These are phyloP conservation scores for Fusarium napiforme DNA, from an alignment of 2,329 filamentous ascomycete species.

Conservation along the genomic window DNA sequence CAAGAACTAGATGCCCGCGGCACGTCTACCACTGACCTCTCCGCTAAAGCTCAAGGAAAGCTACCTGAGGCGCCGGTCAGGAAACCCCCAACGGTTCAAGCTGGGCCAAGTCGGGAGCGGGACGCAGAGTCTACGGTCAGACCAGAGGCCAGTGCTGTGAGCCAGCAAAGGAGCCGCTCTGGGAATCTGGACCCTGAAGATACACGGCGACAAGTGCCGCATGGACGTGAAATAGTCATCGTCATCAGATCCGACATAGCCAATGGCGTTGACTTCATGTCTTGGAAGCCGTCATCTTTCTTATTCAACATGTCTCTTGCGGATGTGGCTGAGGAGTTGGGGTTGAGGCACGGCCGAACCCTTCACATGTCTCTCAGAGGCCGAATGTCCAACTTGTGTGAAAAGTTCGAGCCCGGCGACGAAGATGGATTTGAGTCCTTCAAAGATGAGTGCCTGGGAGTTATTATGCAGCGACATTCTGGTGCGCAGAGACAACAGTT, in stretches of 20 bases:
- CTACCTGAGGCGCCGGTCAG: background rate
- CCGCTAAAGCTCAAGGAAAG: background rate
- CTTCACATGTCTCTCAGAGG: background rate
- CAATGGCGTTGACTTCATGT: background rate
- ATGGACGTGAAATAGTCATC: background rate
- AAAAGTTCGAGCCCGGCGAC: background rate
- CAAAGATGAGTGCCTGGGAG: background rate
- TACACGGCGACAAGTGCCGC: background rate
- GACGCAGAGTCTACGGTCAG: background rate
- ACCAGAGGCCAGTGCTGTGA: background rate
- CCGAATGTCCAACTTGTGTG: background rate
- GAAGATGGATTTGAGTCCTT: background rate
- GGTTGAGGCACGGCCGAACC: background rate
- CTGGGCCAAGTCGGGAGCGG: background rate
- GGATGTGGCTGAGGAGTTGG: background rate
- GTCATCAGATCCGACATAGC: background rate
- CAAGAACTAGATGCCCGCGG: background rate
- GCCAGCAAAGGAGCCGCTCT: background rate
- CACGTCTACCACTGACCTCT: background rate
- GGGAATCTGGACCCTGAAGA: background rate
- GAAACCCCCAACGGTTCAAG: background rate
- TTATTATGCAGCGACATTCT: background rate
- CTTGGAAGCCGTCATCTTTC: background rate
- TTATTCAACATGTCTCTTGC: constrained; percentile 15
- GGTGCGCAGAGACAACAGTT: background rate